These are phyloP conservation scores for Klebsormidium nitens DNA, from an alignment of 139 green algal genomes.

Conservation along the genomic window DNA sequence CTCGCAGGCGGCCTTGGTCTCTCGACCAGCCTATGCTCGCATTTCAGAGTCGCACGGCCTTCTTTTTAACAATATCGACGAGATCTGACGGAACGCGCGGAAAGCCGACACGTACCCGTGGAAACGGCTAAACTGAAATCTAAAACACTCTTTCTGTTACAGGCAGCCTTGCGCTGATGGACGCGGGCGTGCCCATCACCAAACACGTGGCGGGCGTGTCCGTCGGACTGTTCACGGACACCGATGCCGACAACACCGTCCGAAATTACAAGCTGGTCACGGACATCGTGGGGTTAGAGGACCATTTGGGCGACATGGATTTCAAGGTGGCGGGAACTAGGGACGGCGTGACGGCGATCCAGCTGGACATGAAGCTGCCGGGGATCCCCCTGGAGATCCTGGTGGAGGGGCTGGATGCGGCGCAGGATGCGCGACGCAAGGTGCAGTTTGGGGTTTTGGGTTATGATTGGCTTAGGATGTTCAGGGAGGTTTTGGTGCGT, in stretches of 20 bases:
- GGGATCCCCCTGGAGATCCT: slow-evolving; percentile 53
- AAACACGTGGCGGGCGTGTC: slow-evolving; percentile 85
- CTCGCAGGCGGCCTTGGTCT: no score
- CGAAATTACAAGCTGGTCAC: slow-evolving; percentile 59
- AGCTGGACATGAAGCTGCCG: slow-evolving; percentile 85
- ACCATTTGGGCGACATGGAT: slow-evolving; percentile 97
- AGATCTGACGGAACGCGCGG: no score
- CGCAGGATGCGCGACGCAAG: slow-evolving; percentile 28
- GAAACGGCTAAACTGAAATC: no score
- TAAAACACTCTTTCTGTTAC: neutral
- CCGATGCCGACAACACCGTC: slow-evolving; percentile 50
- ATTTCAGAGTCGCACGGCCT: no score
- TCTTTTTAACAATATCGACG: no score
- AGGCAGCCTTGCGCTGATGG: slow-evolving; percentile 80
- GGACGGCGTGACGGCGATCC: slow-evolving; percentile 83
- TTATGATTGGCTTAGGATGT: neutral
- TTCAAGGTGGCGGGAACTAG: slow-evolving; percentile 84
- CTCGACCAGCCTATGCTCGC: no score
- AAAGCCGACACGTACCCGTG: no score
- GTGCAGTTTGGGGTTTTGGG: neutral
- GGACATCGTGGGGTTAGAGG: slow-evolving; percentile 95
- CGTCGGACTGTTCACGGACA: slow-evolving; percentile 88
- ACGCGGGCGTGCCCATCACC: slow-evolving; percentile 86
- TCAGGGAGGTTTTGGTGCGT: neutral
- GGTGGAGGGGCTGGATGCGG: slow-evolving; percentile 35